phyloP scores from a whole-genome alignment of 805 yeast genomes.

The Teunomyces funiuensis region DNA sequence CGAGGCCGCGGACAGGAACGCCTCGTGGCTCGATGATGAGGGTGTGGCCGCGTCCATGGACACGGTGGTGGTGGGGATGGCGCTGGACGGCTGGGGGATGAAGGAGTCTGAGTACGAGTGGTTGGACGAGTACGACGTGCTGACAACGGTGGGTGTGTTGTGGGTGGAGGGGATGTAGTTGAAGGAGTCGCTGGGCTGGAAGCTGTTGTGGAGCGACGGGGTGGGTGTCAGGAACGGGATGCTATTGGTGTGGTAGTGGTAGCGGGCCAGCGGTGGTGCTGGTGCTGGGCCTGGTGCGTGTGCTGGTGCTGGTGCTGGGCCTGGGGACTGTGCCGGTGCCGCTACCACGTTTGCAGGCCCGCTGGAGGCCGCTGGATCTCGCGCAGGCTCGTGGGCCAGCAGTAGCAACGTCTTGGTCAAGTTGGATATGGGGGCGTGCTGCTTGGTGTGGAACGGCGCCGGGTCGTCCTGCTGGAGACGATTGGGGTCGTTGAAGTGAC shows the following conservation, averaged over 20 bases:
- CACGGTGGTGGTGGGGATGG: conserved; percentile 55
- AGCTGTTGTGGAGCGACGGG: conserved; percentile 8
- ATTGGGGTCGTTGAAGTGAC: conserved; percentile 4
- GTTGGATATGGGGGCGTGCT: conserved; percentile 23
- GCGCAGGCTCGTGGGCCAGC: conserved; percentile 4
- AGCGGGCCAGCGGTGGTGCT: conserved; percentile 15
- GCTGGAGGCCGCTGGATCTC: conserved; percentile 2
- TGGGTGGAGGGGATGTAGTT: conserved; percentile 42
- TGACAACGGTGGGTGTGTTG: conserved; percentile 45
- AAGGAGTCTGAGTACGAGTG: conserved; percentile 24
- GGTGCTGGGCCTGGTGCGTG: conserved; percentile 3
- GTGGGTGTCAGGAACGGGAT: conserved; percentile 8
- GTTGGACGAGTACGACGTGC: conserved; percentile 43
- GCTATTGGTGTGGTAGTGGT: conserved; percentile 8
- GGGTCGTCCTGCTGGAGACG: neutral
- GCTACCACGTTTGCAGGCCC: neutral
- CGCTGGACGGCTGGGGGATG: conserved; percentile 18
- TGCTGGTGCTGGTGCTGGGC: neutral
- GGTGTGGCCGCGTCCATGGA: conserved; percentile 46
- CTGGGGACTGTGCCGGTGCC: neutral
- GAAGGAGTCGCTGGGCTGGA: conserved; percentile 15
- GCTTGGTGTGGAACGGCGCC: neutral
- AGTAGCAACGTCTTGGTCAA: conserved; percentile 31
- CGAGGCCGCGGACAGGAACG: conserved; percentile 8
- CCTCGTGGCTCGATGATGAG: conserved; percentile 10